Evolutionary conservation across 345 rosid genomes (phyloP).

Genomic region (Salix udensis): DNA sequence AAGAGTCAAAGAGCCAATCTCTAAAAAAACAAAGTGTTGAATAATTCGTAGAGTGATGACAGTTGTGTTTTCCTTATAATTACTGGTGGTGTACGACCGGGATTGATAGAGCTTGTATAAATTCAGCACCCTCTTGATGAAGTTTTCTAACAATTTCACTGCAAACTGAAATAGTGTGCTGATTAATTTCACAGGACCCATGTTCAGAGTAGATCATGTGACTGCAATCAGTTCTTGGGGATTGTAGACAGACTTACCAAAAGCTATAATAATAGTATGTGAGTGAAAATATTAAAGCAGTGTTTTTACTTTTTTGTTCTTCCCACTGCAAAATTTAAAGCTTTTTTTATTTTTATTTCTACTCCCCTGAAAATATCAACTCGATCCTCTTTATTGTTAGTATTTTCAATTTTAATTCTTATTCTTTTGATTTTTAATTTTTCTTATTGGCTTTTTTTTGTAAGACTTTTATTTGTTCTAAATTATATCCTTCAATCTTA

Average conservation of each 20-base stretch:
- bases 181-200: slow-evolving; percentile 19
- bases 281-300: too few relatives aligned
- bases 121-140: slow-evolving; percentile 5
- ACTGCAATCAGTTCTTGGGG: slow-evolving; percentile 26
- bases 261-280: too few relatives aligned
- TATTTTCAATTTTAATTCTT: too few relatives aligned
- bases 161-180: background rate
- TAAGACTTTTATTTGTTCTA: too few relatives aligned
- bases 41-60: background rate
- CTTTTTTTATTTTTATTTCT: too few relatives aligned
- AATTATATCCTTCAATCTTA: too few relatives aligned
- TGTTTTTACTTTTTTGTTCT: too few relatives aligned
- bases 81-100: background rate
- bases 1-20: slow-evolving; percentile 17
- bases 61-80: background rate
- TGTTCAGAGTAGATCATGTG: slow-evolving; percentile 28
- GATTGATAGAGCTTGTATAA: background rate
- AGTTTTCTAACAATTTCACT: background rate
- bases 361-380: too few relatives aligned
- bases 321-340: too few relatives aligned
- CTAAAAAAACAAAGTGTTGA: background rate
- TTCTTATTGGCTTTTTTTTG: too few relatives aligned
- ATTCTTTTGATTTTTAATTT: too few relatives aligned
- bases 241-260: slow-evolving; percentile 11
- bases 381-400: too few relatives aligned